Evolutionary conservation across 2,329 filamentous ascomycete species (phyloP), one percentile per base, ranked within the genome.

Genomic region (Aspergillus sp.): DNA sequence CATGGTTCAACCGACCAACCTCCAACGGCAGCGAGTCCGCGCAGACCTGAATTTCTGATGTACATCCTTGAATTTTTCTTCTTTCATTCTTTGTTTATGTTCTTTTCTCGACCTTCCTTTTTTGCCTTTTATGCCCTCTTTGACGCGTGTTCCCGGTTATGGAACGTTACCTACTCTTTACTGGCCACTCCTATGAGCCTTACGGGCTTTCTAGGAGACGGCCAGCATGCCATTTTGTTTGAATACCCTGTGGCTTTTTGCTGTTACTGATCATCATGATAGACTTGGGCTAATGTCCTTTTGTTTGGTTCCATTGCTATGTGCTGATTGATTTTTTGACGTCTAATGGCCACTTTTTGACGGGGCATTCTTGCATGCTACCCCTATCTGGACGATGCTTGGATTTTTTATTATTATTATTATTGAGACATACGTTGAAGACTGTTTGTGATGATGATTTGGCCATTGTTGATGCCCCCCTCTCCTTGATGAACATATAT

Each of bases 1-100:
- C 76, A 11, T 81, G 78, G 78, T 77, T 81, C 63, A 78, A 77
- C 56, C 75, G 76, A 29, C 68, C 73, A 3, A 70, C 62, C 49
- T 59, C 70, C 14, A 72, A 42, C 16, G 47, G 54, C 9, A 32
- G 70, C 20, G 71, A 74, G 32, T 47, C 64, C 26, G 52, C 62
- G 4, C 65, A 67, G 32, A 52, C 24, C 49, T 50, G 50, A 54
- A n/a, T 39, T 55, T 52, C 46, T 55, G 29, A 14, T 46, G 22
- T 47, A 26, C 49, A 53, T 55, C 50, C 55, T 56, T 54, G 18
- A 29, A 29, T 12, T 16, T 32, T 32, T 16, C n/a, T 42, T 49
- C 26, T 49, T 55, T 60, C 45, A n/a, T 53, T 58, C 55, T 26
- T 45, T 60, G 42, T 54, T 54, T 36, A 39, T 36, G 52, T 59